phyloP scores from a whole-genome alignment of 495 filamentous ascomycete genomes.

The Hypomontagnella monticulosa region DNA sequence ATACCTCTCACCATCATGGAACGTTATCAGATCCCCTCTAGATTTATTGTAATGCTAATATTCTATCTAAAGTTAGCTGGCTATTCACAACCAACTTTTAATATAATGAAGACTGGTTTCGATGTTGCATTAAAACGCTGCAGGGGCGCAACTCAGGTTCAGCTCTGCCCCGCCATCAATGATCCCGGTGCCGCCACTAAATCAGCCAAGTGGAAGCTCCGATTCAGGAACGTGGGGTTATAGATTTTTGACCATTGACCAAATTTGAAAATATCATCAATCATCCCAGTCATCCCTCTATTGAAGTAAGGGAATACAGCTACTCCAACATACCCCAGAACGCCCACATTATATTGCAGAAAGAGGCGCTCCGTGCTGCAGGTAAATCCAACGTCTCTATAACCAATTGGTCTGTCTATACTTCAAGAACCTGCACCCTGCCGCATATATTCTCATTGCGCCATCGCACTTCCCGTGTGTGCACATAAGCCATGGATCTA shows the following conservation, averaged over 20 bases:
- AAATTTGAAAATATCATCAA: slow-evolving; percentile 34
- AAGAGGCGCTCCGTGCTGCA: not conserved
- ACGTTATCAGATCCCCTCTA: no score
- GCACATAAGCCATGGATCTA: slow-evolving; percentile 71
- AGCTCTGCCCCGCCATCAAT: slow-evolving; percentile 33
- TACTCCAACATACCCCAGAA: not conserved
- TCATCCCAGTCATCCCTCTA: slow-evolving; percentile 27
- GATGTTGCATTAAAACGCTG: no score
- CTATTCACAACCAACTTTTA: no score
- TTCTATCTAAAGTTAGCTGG: no score
- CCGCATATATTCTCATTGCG: not conserved
- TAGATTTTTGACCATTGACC: slow-evolving; percentile 34
- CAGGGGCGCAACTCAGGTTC: not conserved
- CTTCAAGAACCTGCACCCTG: not conserved
- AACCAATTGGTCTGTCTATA: slow-evolving; percentile 28
- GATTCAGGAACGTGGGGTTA: slow-evolving; percentile 58
- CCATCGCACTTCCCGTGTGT: not conserved
- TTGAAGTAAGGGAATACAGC: slow-evolving; percentile 18
- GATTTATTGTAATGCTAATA: no score
- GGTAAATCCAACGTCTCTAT: not conserved
- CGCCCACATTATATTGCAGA: slow-evolving; percentile 1
- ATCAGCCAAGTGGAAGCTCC: slow-evolving; percentile 48
- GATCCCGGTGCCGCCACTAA: not conserved
- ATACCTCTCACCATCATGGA: no score
- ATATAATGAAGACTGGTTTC: no score